Evolutionary conservation across 2,329 filamentous ascomycete species (phyloP), one percentile per base, ranked within the genome.

Genomic region (Raffaelea arxii): DNA sequence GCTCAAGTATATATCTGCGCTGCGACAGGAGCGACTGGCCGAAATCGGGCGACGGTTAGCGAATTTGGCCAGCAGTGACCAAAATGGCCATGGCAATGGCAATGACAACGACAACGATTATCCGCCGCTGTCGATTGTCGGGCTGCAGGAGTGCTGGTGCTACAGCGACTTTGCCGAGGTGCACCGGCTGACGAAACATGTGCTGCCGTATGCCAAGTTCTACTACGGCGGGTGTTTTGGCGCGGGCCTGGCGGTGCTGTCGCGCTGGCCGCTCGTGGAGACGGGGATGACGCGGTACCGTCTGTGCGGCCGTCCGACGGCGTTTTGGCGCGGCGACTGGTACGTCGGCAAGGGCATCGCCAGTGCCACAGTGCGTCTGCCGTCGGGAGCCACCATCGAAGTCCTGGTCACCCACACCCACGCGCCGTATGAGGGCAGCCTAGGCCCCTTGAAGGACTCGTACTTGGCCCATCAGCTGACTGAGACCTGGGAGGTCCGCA

Each of bases 301-400:
- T n/a, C 74, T 98, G 45, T 96, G 95, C 62, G 92, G 92, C 18
- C 78, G 91, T 18, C 92, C 92, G 6, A 91, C 89, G 10, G 91
- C 91, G 4, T 95, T 97, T 65, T 96, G 84, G 67, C 75, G 91
- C 50, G 92, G 92, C 11, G 91, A 97, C 64, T 97, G 91, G 88
- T 97, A 82, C 59, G 90, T 96, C 10, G 92, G 92, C 0, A 97
- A 97, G 62, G 92, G 92, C 16, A 81, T 97, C 37, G 92, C 91
- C 6, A 84, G 78, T 59, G 91, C 91, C 3, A 77, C 77, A 52
- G 84, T 97, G 55, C 10, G 10, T 16, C 10, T 16, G 16, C 27
- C 27, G 36, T 7, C 38, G 21, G 11, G 6, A 10, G 24, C 25
- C 4, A 68, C 90, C 11, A 71, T 88, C 18, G 88, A 96, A 59